Evolutionary conservation across 345 rosid species (phyloP), one percentile per base, ranked within the genome.

Genomic region (Psidium friedrichsthalianum): DNA sequence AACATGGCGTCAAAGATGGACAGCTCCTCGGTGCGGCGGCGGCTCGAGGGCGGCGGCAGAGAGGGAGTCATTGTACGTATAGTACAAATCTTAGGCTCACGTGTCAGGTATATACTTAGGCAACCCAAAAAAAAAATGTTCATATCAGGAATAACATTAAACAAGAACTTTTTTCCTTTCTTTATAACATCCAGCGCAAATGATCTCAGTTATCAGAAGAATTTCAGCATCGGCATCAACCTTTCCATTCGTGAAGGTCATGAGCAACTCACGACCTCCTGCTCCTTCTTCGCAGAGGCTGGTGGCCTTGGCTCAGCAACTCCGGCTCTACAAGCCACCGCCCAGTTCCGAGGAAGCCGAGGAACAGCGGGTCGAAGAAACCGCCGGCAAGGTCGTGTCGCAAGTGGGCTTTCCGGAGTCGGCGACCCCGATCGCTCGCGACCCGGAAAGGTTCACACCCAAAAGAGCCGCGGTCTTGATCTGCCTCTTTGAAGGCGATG

Each of bases 391-490:
- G 84, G 93, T 95, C 16, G 94, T 94, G 83, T 90, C 97, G 49
- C 98, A 93, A 83, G 91, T 94, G 90, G 99, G 98, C 10, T 95
- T 95, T 89, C 94, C 93, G 80, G 98, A 94, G 91, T 95, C 96
- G 42, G 92, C 90, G 36, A 83, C 95, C 85, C 91, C 93, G 58
- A 64, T 90, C 81, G 85, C 85, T 3, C 74, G 84, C 84, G 90
- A 92, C 82, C 91, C 92, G 4, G 93, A 87, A 86, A 89, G 90
- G 56, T 97, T 93, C 83, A 90, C 90, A 69, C 96, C 99, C 84
- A 95, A 94, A 83, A 93, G 93, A 91, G 99, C 96, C 15, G 98
- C 98, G 83, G 98, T 97, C 11, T 88, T 95, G 94, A 89, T 97
- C 87, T 97, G 98, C 87, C 90, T 95, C 82, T 97, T 95, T 58